Evolutionary conservation across 2,329 filamentous ascomycete species (phyloP), one percentile per base, ranked within the genome.

Genomic region (Rhexocercosporidium sp.): DNA sequence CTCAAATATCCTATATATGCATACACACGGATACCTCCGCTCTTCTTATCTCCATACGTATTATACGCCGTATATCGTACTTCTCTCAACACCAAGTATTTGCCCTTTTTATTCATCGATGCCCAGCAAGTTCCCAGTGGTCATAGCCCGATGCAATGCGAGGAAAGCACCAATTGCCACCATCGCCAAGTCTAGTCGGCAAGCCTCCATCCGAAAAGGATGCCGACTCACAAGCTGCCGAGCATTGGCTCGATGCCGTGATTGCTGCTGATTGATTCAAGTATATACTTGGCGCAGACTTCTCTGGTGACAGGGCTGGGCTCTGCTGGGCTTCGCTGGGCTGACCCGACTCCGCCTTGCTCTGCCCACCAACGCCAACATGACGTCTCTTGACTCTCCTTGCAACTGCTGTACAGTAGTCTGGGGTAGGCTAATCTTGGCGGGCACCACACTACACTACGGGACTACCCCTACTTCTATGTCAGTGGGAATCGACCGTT

Each of bases 171-270:
- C 49, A 18, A 53, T 31, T 25, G 18, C 16, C 51, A 54, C 29
- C 18, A 56, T 27, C 34, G 54, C 54, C 54, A 57, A 57, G 54
- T 16, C 20, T 9, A 57, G 20, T 39, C 54, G 54, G 54, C 54
- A 57, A 20, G 20, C 22, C 14, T 5, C 18, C 29, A 37, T n/a
- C 53, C 54, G 34, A 57, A 57, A 5, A 57, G 54, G 31, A 57
- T 20, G 4, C 53, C 54, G 54, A 57, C 0, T 41, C 11, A 29
- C 54, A 20, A 29, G 6, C 3, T 47, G 54, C 54, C 54, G 34
- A 57, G 54, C 54, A 57, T 57, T 57, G 54, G 54, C 54, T 41
- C n/a, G 54, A 39, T 57, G 34, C 54, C 54, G 54, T 57, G 54
- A 57, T 39, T 39, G 54, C 41, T 6, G 44, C n/a, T 18, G n/a